Conservation (phyloP, 257 asterid species). For the Gentiana dahurica region DNA sequence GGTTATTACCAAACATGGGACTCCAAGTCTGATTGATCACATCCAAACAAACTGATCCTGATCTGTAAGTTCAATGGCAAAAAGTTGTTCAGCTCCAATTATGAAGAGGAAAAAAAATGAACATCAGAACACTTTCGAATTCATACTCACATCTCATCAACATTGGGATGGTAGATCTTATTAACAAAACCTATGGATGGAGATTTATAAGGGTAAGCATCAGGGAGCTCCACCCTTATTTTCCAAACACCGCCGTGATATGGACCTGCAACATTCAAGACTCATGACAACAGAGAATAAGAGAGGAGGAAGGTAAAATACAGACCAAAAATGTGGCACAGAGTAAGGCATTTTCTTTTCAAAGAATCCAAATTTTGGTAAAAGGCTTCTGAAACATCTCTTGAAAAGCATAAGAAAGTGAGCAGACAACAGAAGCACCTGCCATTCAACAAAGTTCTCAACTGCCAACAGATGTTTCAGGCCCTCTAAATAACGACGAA, state of each 20-base stretch:
- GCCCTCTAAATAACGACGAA: not conserved
- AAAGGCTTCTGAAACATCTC: no score
- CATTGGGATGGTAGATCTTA: conserved; percentile 90
- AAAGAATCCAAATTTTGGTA: not conserved
- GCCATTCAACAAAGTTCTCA: not conserved
- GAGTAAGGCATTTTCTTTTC: not conserved
- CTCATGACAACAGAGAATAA: conserved; percentile 1
- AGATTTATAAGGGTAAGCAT: conserved; percentile 85
- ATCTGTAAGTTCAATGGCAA: conserved; percentile 32
- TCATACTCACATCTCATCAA: conserved; percentile 86
- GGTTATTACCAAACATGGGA: conserved; percentile 76
- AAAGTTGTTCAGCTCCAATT: not conserved
- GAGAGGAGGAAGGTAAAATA: not conserved
- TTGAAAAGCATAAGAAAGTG: not conserved
- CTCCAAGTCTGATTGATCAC: conserved; percentile 96
- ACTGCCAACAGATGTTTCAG: not conserved
- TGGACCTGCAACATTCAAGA: conserved; percentile 46
- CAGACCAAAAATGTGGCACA: not conserved
- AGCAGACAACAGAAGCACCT: not conserved
- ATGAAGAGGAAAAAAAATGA: not conserved
- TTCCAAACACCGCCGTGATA: conserved; percentile 88
- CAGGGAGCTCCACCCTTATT: conserved; percentile 76
- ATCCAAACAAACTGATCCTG: conserved; percentile 89
- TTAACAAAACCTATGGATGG: conserved; percentile 83
- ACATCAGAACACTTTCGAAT: not conserved